Evolutionary conservation across 2,329 filamentous ascomycete genomes (phyloP), one percentile per base, ranked within the genome.

Genomic region (Neofusicoccum laricinum): DNA sequence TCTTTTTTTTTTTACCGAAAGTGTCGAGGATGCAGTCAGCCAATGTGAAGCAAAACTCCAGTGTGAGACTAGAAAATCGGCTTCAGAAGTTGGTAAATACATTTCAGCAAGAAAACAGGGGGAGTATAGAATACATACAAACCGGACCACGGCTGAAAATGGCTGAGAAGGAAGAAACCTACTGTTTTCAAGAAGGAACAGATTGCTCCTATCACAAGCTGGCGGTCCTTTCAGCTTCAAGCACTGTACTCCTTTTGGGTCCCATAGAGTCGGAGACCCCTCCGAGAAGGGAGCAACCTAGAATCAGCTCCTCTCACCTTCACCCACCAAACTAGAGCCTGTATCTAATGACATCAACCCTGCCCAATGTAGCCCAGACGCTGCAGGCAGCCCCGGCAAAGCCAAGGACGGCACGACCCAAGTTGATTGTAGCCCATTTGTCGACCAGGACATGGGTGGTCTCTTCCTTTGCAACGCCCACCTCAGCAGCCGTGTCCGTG

Each of bases 371-470:
- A 5, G 72, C 75, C 48, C 70, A 67, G 11, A 71, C 65, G 1
- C 71, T 69, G 32, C 69, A 70, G 55, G 55, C 40, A 34, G 61
- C 49, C 0, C 49, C 61, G 5, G 17, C 50, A 15, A 76, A 48
- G 2, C 74, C 69, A 8, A 81, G 68, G 7, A 75, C 62, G 2
- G 76, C 75, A 17, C 82, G 71, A 5, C 73, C 79, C 40, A 87
- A 67, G 69, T 86, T 86, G 68, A 86, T 70, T 57, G 79, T 74
- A 2, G 78, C 84, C 85, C 85, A 88, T 65, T 75, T 76, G 69
- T 87, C 84, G 41, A 88, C 78, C 68, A 87, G 71, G 65, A 75
- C 78, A 72, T 85, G 83, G 7, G 78, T 77, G 0, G 77, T 82
- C 74, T 83, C 80, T 49, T 78, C 78, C 49, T 63, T 21, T 32